These are phyloP conservation scores for Hypoxylon lienhwacheense DNA, from an alignment of 495 filamentous ascomycete genomes.

Conservation along the genomic window DNA sequence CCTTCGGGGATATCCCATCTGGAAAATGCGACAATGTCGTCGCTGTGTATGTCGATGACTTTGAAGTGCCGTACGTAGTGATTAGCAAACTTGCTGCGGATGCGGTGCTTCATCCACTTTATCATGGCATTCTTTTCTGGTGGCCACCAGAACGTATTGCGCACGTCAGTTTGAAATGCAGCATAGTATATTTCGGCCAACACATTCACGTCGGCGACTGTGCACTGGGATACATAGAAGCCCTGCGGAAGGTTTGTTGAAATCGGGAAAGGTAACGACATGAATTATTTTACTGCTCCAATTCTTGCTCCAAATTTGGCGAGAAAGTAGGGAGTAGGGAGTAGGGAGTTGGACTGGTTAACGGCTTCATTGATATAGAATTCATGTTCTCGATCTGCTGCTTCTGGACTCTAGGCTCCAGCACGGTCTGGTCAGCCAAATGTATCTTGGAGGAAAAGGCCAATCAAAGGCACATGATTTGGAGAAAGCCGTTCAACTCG, in stretches of 20 bases:
- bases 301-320: not conserved
- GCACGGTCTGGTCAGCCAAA: too few species aligned
- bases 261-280: slow-evolving; percentile 21
- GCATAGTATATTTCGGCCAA: slow-evolving; percentile 29
- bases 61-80: slow-evolving; percentile 32
- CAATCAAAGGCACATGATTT: too few species aligned
- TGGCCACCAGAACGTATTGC: slow-evolving; percentile 37
- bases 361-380: not conserved
- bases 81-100: slow-evolving; percentile 26
- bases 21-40: slow-evolving; percentile 31
- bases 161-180: slow-evolving; percentile 16
- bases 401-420: too few species aligned
- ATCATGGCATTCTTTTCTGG: slow-evolving; percentile 26
- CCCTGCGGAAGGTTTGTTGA: slow-evolving; percentile 11
- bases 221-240: slow-evolving; percentile 28
- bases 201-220: slow-evolving; percentile 20
- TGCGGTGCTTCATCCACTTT: slow-evolving; percentile 27
- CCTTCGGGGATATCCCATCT: slow-evolving; percentile 38
- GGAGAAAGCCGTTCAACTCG: too few species aligned
- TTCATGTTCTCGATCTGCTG: too few species aligned
- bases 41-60: slow-evolving; percentile 18
- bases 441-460: too few species aligned
- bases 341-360: not conserved
- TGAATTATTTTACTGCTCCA: not conserved
- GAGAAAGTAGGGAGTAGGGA: not conserved